Conservation (phyloP, 306 rosid species). For the Biancaea sappan region DNA sequence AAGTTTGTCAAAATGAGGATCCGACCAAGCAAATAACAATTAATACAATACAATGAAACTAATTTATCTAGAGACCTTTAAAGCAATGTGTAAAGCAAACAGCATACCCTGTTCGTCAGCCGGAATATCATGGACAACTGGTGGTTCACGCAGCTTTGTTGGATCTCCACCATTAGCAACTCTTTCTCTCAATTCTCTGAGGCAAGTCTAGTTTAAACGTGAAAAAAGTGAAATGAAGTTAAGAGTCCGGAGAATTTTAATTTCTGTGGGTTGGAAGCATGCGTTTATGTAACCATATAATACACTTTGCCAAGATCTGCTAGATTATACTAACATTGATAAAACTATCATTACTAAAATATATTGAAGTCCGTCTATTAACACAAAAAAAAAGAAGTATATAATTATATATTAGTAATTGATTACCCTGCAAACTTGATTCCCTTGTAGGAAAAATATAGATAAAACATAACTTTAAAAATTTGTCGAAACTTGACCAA, state of each 20-base stretch:
- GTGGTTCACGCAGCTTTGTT: conserved; percentile 67
- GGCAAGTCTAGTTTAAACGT: conserved; percentile 52
- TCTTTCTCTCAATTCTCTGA: conserved; percentile 86
- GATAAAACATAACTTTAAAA: background rate
- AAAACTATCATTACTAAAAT: background rate
- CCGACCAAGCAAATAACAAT: conserved; percentile 10
- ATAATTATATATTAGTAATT: background rate
- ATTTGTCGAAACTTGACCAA: background rate
- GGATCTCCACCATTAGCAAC: conserved; percentile 97
- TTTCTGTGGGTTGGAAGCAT: background rate
- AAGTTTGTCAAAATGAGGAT: background rate
- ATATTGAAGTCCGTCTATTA: background rate
- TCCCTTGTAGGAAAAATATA: background rate
- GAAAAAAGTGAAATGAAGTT: background rate
- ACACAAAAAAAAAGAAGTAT: too few relatives aligned
- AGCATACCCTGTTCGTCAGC: conserved; percentile 58
- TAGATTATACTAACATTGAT: background rate
- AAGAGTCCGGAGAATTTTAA: background rate
- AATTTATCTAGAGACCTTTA: background rate
- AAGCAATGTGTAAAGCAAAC: conserved; percentile 11
- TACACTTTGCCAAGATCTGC: background rate
- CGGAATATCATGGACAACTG: conserved; percentile 43
- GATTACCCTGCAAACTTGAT: background rate
- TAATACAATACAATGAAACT: background rate
- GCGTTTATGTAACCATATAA: background rate